Conservation (phyloP, 306 rosid species). For the Echinosophora koreensis region DNA sequence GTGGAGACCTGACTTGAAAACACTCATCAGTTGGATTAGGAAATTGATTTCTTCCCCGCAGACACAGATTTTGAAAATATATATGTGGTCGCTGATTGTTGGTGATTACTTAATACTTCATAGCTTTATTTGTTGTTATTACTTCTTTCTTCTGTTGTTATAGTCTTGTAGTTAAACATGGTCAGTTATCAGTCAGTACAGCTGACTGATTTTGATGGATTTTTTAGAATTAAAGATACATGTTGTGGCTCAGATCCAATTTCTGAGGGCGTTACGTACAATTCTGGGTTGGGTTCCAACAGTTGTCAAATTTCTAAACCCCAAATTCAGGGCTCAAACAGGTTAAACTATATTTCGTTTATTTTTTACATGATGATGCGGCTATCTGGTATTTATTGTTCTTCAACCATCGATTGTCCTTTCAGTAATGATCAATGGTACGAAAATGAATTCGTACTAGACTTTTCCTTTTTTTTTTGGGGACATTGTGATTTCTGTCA, state of each 20-base stretch:
- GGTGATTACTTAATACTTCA: slow-evolving; percentile 41
- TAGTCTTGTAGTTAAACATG: slow-evolving; percentile 35
- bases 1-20: slow-evolving; percentile 57
- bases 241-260: neutral
- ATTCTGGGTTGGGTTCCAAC: slow-evolving; percentile 26
- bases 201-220: slow-evolving; percentile 33
- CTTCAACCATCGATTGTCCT: neutral
- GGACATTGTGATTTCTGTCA: too few species aligned
- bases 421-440: too few species aligned
- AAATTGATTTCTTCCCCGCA: neutral
- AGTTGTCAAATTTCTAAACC: slow-evolving; percentile 43
- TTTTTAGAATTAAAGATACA: slow-evolving; percentile 15
- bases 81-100: slow-evolving; percentile 48
- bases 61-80: slow-evolving; percentile 32
- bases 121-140: slow-evolving; percentile 45
- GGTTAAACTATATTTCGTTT: slow-evolving; percentile 31
- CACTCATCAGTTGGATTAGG: slow-evolving; percentile 14
- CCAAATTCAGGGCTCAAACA: slow-evolving; percentile 25
- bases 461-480: too few species aligned
- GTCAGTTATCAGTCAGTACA: slow-evolving; percentile 8
- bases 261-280: slow-evolving; percentile 24
- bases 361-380: slow-evolving; percentile 31
- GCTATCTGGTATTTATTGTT: slow-evolving; percentile 3
- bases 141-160: neutral
- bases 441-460: too few species aligned